A percentile compares a stretch with the other conserved stretches of the same genome.
These are phyloP conservation scores for Chlamydomonas incerta DNA, from an alignment of 139 green algal genomes.

Conservation along the genomic window DNA sequence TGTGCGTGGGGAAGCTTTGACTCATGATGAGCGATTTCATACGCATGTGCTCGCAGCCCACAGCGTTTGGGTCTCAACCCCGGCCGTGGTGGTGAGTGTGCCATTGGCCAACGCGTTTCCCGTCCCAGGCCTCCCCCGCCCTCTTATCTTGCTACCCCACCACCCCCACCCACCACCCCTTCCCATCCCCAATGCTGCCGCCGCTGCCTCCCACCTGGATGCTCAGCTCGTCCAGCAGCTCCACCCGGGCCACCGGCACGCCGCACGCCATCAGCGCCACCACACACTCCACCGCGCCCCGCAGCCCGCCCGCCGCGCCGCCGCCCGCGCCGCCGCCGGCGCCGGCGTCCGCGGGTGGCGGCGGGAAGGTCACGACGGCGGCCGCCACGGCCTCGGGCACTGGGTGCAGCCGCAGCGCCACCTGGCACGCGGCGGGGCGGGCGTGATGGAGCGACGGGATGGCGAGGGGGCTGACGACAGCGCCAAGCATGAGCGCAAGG, in stretches of 20 bases:
- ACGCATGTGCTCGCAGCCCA: too few relatives aligned
- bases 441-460: too few relatives aligned
- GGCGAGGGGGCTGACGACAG: too few relatives aligned
- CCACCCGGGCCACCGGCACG: conserved; percentile 74
- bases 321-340: background rate
- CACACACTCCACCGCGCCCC: conserved; percentile 64
- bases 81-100: too few relatives aligned
- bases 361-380: conserved; percentile 67
- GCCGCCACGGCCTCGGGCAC: conserved; percentile 61
- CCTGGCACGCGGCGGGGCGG: background rate
- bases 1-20: too few relatives aligned
- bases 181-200: too few relatives aligned
- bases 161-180: background rate
- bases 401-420: conserved; percentile 62
- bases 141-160: background rate
- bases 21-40: too few relatives aligned
- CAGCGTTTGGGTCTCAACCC: too few relatives aligned
- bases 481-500: too few relatives aligned
- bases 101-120: too few relatives aligned
- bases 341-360: too few relatives aligned
- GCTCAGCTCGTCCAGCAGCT: conserved; percentile 71
- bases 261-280: conserved; percentile 65
- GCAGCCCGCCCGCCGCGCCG: background rate
- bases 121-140: too few relatives aligned
- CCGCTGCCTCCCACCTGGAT: conserved; percentile 4